Percentiles rank a stretch among this genome's conserved stretches.
phyloP scores from a whole-genome alignment of 768 basidiomycete species.

The Brasilioporus rufonigricans region DNA sequence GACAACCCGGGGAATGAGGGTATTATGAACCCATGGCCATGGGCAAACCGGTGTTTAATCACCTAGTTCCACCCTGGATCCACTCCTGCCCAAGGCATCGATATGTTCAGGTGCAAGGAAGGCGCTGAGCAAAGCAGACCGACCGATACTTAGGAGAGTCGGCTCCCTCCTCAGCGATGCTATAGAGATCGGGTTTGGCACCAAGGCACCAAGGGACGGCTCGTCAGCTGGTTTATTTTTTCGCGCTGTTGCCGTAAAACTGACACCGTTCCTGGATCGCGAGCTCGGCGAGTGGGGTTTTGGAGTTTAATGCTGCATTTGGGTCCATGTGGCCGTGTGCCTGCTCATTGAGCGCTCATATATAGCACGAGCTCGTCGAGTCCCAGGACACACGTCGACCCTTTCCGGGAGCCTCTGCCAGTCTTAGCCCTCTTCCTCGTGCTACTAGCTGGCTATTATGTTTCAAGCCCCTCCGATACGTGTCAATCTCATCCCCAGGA shows the following conservation, averaged over 20 bases:
- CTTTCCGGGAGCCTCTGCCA: neutral
- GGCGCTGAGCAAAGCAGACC: neutral
- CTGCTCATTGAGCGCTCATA: neutral
- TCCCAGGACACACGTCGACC: neutral
- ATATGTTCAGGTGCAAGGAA: neutral
- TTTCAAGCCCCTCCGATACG: slow-evolving; percentile 35
- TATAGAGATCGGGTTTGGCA: neutral
- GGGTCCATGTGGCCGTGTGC: slow-evolving; percentile 10
- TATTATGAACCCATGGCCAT: too few relatives aligned
- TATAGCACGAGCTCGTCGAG: slow-evolving; percentile 4
- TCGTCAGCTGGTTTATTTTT: slow-evolving; percentile 11
- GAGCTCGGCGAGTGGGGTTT: slow-evolving; percentile 4
- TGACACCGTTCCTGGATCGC: slow-evolving; percentile 16
- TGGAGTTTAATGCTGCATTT: slow-evolving; percentile 11
- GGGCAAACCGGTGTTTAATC: too few relatives aligned
- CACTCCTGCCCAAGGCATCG: neutral
- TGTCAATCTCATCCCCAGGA: slow-evolving; percentile 46
- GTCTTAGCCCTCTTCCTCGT: neutral
- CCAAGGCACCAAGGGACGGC: neutral
- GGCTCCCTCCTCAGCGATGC: neutral
- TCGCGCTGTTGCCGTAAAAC: slow-evolving; percentile 13
- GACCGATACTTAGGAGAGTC: too few relatives aligned
- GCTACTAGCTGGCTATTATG: slow-evolving; percentile 2
- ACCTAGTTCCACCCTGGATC: neutral
- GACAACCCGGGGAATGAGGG: too few relatives aligned